These are phyloP conservation scores for Asterophora parasitica DNA, from an alignment of 768 basidiomycete species.

Conservation along the genomic window DNA sequence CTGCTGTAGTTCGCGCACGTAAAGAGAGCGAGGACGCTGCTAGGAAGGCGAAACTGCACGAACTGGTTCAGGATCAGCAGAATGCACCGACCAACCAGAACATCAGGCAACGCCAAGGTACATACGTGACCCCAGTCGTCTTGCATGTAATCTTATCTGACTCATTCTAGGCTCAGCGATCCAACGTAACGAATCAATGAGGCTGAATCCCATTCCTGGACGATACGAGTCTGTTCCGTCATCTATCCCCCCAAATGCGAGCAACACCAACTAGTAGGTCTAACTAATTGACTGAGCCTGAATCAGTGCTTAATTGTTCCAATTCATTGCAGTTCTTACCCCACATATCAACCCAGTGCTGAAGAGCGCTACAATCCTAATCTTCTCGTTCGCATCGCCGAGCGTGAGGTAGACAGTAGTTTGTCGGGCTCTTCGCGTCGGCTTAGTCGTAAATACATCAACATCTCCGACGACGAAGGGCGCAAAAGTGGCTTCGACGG, in stretches of 20 bases:
- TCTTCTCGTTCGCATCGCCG: constrained; percentile 17
- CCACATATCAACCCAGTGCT: constrained; percentile 23
- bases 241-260: constrained; percentile 12
- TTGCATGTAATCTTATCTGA: constrained; percentile 21
- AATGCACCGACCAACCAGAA: constrained; percentile 34
- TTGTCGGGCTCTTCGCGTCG: constrained; percentile 23
- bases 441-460: constrained; percentile 25
- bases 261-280: constrained; percentile 11
- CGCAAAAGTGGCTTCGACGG: constrained; percentile 39
- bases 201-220: constrained; percentile 20
- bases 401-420: constrained; percentile 14
- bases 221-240: constrained; percentile 18
- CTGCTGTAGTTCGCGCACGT: constrained; percentile 56
- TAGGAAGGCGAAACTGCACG: constrained; percentile 27
- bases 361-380: constrained; percentile 35
- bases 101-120: constrained; percentile 43
- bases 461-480: constrained; percentile 25
- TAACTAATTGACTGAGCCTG: background rate
- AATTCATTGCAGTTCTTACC: constrained; percentile 6
- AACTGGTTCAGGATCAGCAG: constrained; percentile 32
- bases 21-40: constrained; percentile 44
- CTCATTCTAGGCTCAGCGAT: constrained; percentile 18
- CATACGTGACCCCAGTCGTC: constrained; percentile 21
- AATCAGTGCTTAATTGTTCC: background rate
- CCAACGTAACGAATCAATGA: constrained; percentile 18